phyloP scores from a whole-genome alignment of 2,329 filamentous ascomycete genomes.

The Diaporthe vaccinii region DNA sequence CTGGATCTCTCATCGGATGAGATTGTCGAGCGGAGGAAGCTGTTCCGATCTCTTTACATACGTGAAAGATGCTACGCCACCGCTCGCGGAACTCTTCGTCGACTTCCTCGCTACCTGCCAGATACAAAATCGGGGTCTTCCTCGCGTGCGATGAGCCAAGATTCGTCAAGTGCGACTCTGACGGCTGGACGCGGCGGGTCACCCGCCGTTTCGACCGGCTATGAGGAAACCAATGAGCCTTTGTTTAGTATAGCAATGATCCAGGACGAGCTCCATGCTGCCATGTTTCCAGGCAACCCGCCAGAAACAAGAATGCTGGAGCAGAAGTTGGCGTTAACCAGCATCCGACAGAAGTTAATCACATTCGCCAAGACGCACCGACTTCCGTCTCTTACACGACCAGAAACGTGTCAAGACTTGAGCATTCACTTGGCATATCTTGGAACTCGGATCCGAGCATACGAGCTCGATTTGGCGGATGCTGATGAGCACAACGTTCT shows the following conservation, averaged over 20 bases:
- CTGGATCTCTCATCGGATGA: constrained; percentile 10
- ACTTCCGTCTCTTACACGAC: neutral
- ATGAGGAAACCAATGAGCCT: neutral
- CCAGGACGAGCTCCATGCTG: constrained; percentile 4
- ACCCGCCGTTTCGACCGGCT: neutral
- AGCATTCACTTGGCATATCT: constrained; percentile 24
- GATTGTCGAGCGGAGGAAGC: constrained; percentile 8
- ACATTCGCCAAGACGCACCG: neutral
- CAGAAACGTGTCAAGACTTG: neutral
- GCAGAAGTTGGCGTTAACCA: neutral
- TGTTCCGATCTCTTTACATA: constrained; percentile 10
- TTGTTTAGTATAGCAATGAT: constrained; percentile 6
- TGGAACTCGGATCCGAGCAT: constrained; percentile 12
- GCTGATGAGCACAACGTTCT: neutral
- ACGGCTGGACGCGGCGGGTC: neutral
- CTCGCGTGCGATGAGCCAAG: constrained; percentile 7
- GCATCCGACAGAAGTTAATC: neutral
- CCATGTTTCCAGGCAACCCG: neutral
- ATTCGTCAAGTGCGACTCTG: neutral
- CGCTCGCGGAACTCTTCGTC: constrained; percentile 6
- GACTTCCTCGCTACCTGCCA: constrained; percentile 4
- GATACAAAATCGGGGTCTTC: neutral
- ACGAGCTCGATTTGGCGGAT: neutral
- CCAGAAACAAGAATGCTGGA: neutral
- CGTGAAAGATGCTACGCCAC: constrained; percentile 18